Percentiles rank a stretch among this genome's conserved stretches.
phyloP scores from a whole-genome alignment of 2,329 filamentous ascomycete genomes.

The Chaetomiaceae sp. region DNA sequence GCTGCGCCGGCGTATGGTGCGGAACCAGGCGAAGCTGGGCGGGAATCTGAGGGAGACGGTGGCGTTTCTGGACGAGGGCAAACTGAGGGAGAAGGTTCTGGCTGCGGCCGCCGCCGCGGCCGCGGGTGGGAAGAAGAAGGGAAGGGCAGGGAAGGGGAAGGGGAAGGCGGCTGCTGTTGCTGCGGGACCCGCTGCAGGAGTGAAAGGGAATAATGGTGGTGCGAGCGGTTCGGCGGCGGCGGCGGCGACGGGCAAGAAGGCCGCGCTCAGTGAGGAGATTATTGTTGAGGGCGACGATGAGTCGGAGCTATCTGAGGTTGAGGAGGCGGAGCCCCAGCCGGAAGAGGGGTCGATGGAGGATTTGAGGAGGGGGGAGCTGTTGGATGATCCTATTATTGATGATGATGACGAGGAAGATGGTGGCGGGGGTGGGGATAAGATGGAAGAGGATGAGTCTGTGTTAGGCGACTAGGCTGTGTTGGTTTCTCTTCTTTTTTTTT shows the following conservation, averaged over 20 bases:
- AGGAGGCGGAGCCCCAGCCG: slow-evolving; percentile 36
- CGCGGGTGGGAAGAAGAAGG: slow-evolving; percentile 36
- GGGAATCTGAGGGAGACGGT: slow-evolving; percentile 82
- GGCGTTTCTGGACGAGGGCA: slow-evolving; percentile 69
- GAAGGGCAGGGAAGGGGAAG: slow-evolving; percentile 28
- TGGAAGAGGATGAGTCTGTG: slow-evolving; percentile 43
- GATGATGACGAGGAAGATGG: slow-evolving; percentile 38
- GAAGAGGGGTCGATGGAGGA: slow-evolving; percentile 59
- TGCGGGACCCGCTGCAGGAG: slow-evolving; percentile 28
- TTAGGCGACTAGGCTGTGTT: slow-evolving; percentile 39
- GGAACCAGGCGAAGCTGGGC: slow-evolving; percentile 78
- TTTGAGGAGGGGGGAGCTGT: slow-evolving; percentile 49
- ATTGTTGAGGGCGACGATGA: slow-evolving; percentile 41
- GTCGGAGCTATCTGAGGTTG: slow-evolving; percentile 21
- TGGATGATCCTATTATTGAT: slow-evolving; percentile 45
- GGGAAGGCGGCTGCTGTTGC: slow-evolving; percentile 36
- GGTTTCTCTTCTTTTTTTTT: neutral
- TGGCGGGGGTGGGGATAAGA: slow-evolving; percentile 31
- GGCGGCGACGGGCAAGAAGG: slow-evolving; percentile 33
- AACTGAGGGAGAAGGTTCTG: slow-evolving; percentile 46
- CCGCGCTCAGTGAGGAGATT: slow-evolving; percentile 43
- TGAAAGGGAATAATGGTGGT: slow-evolving; percentile 24
- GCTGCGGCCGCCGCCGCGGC: slow-evolving; percentile 13
- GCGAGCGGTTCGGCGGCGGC: no score
- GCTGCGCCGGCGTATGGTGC: slow-evolving; percentile 65